These are phyloP conservation scores for Mycena sp. DNA, from an alignment of 1,284 basidiomycete species.

Conservation along the genomic window DNA sequence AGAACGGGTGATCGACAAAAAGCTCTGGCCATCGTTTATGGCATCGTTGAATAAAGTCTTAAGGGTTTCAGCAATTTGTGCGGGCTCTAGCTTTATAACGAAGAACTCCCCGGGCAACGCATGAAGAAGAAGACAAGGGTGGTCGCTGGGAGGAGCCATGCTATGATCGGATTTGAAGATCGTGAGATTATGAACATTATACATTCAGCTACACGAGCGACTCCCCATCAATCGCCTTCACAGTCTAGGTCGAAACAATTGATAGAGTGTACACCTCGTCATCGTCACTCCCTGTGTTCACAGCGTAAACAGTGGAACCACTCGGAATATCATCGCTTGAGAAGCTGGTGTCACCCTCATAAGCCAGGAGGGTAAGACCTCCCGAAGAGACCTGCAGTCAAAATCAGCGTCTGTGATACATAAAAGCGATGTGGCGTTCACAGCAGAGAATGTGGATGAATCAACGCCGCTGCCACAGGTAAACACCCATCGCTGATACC, in stretches of 20 bases:
- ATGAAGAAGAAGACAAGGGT: conserved; percentile 58
- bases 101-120: conserved; percentile 66
- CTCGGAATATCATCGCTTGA: conserved; percentile 61
- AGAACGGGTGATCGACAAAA: conserved; percentile 69
- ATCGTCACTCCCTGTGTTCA: conserved; percentile 39
- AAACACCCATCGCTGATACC: conserved; percentile 52
- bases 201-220: too few species aligned
- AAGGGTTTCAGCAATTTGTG: conserved; percentile 39
- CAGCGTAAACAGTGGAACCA: conserved; percentile 58
- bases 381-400: conserved; percentile 56
- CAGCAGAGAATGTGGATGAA: conserved; percentile 56
- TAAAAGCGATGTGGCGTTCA: conserved; percentile 37
- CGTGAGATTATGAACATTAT: background rate
- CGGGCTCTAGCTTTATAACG: conserved; percentile 59
- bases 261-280: conserved; percentile 17
- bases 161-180: background rate
- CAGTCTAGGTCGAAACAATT: conserved; percentile 20
- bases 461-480: conserved; percentile 57
- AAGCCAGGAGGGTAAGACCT: conserved; percentile 57
- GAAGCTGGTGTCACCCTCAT: conserved; percentile 59
- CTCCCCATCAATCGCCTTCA: too few species aligned
- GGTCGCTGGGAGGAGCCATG: conserved; percentile 61
- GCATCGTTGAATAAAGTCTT: conserved; percentile 37
- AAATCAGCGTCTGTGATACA: conserved; percentile 2
- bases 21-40: conserved; percentile 39